A percentile compares a stretch with the other conserved stretches of the same genome.
Conservation (phyloP, 2,329 filamentous ascomycete genomes). For the Paraphoma chrysanthemicola region DNA sequence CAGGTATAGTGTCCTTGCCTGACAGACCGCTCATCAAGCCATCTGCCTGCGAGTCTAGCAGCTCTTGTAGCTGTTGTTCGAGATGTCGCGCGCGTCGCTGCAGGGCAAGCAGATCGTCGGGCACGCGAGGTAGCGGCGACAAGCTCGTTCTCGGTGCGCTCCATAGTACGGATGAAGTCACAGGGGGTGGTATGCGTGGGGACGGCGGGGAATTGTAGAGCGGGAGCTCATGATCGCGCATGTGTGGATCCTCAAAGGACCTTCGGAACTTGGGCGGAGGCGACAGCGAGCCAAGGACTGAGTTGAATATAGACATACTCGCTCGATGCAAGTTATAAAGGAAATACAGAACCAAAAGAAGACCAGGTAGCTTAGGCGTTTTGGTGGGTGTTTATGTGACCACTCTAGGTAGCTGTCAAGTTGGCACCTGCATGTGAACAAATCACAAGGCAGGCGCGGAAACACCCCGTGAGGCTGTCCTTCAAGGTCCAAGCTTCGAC, state of each 20-base stretch:
- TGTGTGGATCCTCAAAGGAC: conserved; percentile 45
- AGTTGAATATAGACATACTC: conserved; percentile 44
- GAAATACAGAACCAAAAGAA: conserved; percentile 4
- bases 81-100: conserved; percentile 62
- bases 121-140: conserved; percentile 35
- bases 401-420: conserved; percentile 12
- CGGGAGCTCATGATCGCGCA: conserved; percentile 44
- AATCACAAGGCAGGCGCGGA: conserved; percentile 29
- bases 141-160: conserved; percentile 31
- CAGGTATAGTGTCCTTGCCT: conserved; percentile 37
- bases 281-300: conserved; percentile 44
- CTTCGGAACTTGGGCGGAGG: conserved; percentile 41
- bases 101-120: conserved; percentile 56
- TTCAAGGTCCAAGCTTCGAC: background rate
- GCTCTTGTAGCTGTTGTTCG: conserved; percentile 63
- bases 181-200: conserved; percentile 42
- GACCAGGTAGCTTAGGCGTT: background rate
- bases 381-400: conserved; percentile 30
- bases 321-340: background rate
- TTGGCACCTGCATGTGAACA: conserved; percentile 36
- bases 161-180: conserved; percentile 44
- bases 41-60: conserved; percentile 68
- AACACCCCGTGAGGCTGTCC: background rate
- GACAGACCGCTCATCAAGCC: conserved; percentile 60
- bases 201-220: conserved; percentile 40